These are phyloP conservation scores for Prinsepia uniflora DNA, from an alignment of 306 rosid species.

Conservation along the genomic window DNA sequence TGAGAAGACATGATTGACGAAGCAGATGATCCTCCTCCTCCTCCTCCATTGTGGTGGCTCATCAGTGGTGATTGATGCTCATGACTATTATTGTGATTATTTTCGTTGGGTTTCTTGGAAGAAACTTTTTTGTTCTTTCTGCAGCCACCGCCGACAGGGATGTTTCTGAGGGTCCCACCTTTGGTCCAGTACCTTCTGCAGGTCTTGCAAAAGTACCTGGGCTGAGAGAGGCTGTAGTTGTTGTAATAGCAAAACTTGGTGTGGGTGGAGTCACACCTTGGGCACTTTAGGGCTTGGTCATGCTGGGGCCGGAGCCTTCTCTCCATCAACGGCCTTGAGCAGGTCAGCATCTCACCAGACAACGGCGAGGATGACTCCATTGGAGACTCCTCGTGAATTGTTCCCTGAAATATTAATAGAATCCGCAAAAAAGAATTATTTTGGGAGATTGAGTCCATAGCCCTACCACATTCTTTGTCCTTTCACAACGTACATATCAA, in stretches of 20 bases:
- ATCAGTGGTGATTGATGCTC: background rate
- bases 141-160: constrained; percentile 95
- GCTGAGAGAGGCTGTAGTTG: constrained; percentile 96
- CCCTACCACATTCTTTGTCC: background rate
- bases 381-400: constrained; percentile 64
- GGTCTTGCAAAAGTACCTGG: constrained; percentile 94
- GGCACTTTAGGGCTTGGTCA: constrained; percentile 83
- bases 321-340: constrained; percentile 73
- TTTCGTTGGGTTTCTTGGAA: constrained; percentile 55
- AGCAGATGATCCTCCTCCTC: constrained; percentile 6
- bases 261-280: constrained; percentile 90
- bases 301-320: constrained; percentile 74
- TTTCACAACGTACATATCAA: background rate
- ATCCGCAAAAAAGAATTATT: background rate
- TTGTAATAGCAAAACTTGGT: constrained; percentile 99
- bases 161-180: constrained; percentile 94
- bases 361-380: constrained; percentile 77
- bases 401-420: constrained; percentile 39
- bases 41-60: constrained; percentile 21
- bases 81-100: background rate
- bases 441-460: background rate
- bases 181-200: constrained; percentile 97
- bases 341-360: constrained; percentile 66
- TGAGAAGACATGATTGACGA: constrained; percentile 26
- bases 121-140: constrained; percentile 84